Percentiles rank a stretch among this genome's conserved stretches.
Evolutionary conservation across 805 yeast species (phyloP).

Genomic region (Hanseniaspora lindneri): DNA sequence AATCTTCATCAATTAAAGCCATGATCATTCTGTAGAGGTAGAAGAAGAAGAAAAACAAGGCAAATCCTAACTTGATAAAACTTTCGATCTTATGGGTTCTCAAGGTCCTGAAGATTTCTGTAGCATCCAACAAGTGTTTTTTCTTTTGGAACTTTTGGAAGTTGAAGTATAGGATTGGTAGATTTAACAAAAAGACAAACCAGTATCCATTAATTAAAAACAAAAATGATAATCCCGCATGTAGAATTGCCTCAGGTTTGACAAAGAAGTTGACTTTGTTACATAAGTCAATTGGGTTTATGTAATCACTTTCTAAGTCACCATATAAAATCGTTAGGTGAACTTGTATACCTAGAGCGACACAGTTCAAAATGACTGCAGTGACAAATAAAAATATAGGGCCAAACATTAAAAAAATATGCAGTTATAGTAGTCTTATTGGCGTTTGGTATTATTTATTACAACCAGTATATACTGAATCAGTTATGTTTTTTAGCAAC

Average conservation of each 20-base stretch:
- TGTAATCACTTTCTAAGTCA: slow-evolving; percentile 90
- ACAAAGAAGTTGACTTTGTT: slow-evolving; percentile 81
- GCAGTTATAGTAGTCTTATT: no score
- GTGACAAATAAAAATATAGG: slow-evolving; percentile 46
- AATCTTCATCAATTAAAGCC: slow-evolving; percentile 68
- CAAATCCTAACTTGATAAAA: slow-evolving; percentile 82
- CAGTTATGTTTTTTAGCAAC: no score
- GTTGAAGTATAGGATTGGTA: slow-evolving; percentile 77
- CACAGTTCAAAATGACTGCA: slow-evolving; percentile 75
- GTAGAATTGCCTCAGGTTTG: slow-evolving; percentile 80
- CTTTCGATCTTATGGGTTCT: slow-evolving; percentile 87
- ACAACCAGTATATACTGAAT: no score
- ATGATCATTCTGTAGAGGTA: slow-evolving; percentile 93
- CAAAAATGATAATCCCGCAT: slow-evolving; percentile 54
- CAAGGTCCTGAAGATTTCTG: slow-evolving; percentile 91
- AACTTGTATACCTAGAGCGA: slow-evolving; percentile 81
- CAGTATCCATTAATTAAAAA: slow-evolving; percentile 83
- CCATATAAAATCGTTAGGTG: slow-evolving; percentile 92
- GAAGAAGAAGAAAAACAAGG: slow-evolving; percentile 83
- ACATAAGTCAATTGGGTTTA: slow-evolving; percentile 93
- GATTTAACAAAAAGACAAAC: slow-evolving; percentile 72
- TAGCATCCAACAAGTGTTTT: slow-evolving; percentile 83
- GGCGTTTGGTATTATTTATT: no score
- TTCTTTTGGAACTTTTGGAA: slow-evolving; percentile 66
- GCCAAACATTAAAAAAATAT: slow-evolving; percentile 16